phyloP scores from a whole-genome alignment of 2,329 filamentous ascomycete species.

The Alternaria brassicae region DNA sequence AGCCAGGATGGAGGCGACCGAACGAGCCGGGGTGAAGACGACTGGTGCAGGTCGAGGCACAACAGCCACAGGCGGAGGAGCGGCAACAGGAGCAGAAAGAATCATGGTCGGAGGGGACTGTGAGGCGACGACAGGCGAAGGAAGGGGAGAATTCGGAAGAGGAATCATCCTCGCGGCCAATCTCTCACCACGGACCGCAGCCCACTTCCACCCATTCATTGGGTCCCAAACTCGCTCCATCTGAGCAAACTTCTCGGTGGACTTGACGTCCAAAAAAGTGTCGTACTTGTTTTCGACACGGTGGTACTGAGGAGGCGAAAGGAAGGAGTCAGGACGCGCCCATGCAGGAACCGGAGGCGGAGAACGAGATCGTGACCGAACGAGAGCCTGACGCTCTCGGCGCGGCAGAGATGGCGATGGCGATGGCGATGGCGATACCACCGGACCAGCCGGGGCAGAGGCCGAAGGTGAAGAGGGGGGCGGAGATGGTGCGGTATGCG shows the following conservation, averaged over 20 bases:
- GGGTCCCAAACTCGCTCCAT: conserved; percentile 10
- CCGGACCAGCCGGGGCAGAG: conserved; percentile 4
- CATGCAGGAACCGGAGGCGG: not conserved
- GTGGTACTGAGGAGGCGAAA: not conserved
- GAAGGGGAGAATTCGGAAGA: not conserved
- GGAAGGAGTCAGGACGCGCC: conserved; percentile 1
- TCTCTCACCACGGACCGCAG: not conserved
- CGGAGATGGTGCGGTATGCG: not conserved
- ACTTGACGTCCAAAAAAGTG: conserved; percentile 5
- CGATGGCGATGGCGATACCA: not conserved
- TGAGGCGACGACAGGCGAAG: not conserved
- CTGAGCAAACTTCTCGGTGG: not conserved
- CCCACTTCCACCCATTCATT: conserved; percentile 8
- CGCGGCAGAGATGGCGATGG: not conserved
- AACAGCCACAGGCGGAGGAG: not conserved
- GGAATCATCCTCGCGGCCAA: not conserved
- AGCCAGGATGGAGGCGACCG: not conserved
- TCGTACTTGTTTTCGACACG: not conserved
- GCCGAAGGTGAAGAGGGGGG: not conserved
- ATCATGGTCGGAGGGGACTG: not conserved
- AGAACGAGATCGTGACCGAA: not conserved
- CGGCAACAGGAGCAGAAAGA: not conserved
- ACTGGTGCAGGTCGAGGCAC: not conserved
- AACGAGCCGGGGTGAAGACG: not conserved
- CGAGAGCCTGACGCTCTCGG: conserved; percentile 5